Conservation (phyloP, 1,284 basidiomycete species). For the Volvariella surrecta region DNA sequence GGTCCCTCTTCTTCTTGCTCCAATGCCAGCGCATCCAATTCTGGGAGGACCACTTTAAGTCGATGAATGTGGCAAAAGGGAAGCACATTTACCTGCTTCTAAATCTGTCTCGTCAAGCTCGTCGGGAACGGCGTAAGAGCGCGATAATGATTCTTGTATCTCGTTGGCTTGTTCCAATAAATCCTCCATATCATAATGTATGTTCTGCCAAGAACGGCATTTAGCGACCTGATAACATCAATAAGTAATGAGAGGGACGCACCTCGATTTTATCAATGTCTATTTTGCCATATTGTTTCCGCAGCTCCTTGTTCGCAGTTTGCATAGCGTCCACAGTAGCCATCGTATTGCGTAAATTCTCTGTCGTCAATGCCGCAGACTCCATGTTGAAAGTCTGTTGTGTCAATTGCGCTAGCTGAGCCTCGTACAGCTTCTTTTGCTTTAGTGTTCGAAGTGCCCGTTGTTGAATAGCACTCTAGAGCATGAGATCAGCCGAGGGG, state of each 20-base stretch:
- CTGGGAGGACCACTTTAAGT: conserved; percentile 29
- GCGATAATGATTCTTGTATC: conserved; percentile 89
- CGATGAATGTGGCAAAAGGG: not conserved
- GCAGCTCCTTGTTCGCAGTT: conserved; percentile 94
- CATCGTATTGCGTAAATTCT: conserved; percentile 98
- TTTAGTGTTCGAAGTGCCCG: conserved; percentile 91
- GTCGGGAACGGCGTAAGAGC: conserved; percentile 95
- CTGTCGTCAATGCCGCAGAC: conserved; percentile 90
- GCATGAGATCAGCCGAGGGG: not conserved
- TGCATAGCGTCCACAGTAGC: conserved; percentile 99
- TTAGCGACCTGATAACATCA: not conserved
- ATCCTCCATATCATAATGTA: conserved; percentile 98
- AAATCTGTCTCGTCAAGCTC: conserved; percentile 97
- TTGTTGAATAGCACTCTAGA: conserved; percentile 85
- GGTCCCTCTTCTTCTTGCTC: conserved; percentile 86
- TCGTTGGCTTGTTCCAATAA: conserved; percentile 96
- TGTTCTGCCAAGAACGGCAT: conserved; percentile 42
- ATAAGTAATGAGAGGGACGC: conserved; percentile 12
- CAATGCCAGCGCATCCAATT: conserved; percentile 81
- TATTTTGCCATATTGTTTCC: conserved; percentile 95
- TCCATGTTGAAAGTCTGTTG: conserved; percentile 99
- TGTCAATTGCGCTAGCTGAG: conserved; percentile 82
- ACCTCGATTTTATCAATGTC: conserved; percentile 99
- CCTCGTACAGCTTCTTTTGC: conserved; percentile 96
- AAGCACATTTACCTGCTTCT: conserved; percentile 69